Percentiles rank a stretch among this genome's conserved stretches.
Evolutionary conservation across 2,329 filamentous ascomycete species (phyloP).

Genomic region (Rhynchosporium graminicola): DNA sequence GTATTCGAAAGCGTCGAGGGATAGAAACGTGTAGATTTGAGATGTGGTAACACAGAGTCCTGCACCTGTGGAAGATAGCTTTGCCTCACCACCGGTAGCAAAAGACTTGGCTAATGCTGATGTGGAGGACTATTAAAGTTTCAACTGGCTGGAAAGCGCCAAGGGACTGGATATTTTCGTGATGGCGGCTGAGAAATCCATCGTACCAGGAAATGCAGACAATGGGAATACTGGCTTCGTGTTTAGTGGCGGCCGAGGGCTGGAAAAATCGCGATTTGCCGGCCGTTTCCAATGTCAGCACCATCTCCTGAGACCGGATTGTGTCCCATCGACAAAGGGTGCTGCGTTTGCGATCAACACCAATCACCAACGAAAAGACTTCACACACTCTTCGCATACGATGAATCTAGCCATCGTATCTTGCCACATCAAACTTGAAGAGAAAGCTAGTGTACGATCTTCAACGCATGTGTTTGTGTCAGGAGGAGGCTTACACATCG

Average conservation of each 20-base stretch:
- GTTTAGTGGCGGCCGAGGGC: neutral
- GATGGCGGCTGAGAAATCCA: too few species aligned
- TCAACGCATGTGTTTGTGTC: too few species aligned
- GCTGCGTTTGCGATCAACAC: too few species aligned
- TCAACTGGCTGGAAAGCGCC: neutral
- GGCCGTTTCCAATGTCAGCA: neutral
- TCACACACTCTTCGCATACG: too few species aligned
- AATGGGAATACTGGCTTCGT: neutral
- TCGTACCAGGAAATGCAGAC: neutral
- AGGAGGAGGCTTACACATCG: too few species aligned
- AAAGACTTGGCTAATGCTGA: neutral
- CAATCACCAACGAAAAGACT: too few species aligned
- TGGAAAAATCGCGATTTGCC: neutral
- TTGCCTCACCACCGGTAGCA: neutral
- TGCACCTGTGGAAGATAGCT: neutral
- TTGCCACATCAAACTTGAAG: too few species aligned
- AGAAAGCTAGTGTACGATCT: too few species aligned
- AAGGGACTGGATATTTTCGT: neutral
- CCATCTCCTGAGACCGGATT: neutral
- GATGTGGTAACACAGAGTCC: neutral
- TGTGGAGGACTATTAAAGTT: neutral
- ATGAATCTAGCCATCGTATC: too few species aligned
- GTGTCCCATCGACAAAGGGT: too few species aligned
- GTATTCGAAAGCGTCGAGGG: neutral
- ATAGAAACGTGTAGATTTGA: neutral